These are phyloP conservation scores for Mortierella antarctica DNA, from an alignment of 192 early-diverging fungal genomes.

Conservation along the genomic window DNA sequence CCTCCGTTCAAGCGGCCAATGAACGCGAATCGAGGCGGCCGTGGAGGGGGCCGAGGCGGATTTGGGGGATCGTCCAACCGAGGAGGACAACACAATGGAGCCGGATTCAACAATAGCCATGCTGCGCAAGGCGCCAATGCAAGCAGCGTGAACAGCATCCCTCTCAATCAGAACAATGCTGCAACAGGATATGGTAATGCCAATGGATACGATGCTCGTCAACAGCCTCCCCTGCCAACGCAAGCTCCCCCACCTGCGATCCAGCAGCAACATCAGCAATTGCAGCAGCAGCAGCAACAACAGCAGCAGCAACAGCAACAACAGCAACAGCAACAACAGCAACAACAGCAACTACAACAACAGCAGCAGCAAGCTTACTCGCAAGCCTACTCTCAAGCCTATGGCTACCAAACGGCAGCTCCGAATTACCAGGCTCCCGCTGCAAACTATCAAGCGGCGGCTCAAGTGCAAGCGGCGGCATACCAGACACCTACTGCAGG, in stretches of 20 bases:
- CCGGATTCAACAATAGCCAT: constrained; percentile 30
- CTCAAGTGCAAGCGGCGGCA: background rate
- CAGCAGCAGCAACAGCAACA: constrained; percentile 22
- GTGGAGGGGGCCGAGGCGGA: constrained; percentile 38
- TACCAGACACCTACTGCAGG: constrained; percentile 21
- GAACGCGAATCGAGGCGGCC: constrained; percentile 18
- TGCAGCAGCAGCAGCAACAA: constrained; percentile 27
- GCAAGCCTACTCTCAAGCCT: constrained; percentile 39
- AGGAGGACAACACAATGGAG: constrained; percentile 21
- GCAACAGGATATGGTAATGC: constrained; percentile 13
- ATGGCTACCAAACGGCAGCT: constrained; percentile 26
- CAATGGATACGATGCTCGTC: constrained; percentile 26
- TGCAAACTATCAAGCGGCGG: constrained; percentile 14
- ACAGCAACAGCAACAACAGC: constrained; percentile 16
- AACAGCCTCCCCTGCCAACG: constrained; percentile 34
- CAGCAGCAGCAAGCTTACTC: constrained; percentile 19
- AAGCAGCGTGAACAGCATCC: constrained; percentile 40
- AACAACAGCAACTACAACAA: constrained; percentile 13
- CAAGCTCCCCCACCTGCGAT: constrained; percentile 38
- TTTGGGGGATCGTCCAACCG: constrained; percentile 17
- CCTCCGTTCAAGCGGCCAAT: constrained; percentile 38
- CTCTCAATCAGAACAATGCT: constrained; percentile 30
- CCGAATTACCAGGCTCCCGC: constrained; percentile 9
- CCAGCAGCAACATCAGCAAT: constrained; percentile 38
- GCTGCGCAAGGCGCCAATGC: background rate